phyloP scores from a whole-genome alignment of 148 eudicot genomes.

The Pouteria glomerata region DNA sequence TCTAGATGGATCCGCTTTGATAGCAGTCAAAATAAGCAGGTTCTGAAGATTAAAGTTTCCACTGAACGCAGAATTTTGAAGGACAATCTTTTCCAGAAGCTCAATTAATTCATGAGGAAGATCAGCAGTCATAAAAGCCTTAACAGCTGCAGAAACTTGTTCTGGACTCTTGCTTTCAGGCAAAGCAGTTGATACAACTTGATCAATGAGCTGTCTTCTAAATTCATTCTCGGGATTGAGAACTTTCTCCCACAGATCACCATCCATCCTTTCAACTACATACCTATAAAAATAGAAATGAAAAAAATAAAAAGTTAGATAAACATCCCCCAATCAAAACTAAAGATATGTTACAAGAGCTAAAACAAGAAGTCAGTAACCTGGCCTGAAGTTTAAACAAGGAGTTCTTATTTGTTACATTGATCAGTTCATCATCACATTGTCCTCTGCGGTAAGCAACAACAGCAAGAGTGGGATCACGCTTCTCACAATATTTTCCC shows the following conservation, averaged over 20 bases:
- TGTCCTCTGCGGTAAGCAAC: constrained; percentile 95
- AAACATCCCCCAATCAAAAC: not conserved
- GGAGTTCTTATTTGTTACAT: constrained; percentile 87
- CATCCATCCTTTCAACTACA: constrained; percentile 97
- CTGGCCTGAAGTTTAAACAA: constrained; percentile 84
- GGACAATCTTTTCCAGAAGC: constrained; percentile 93
- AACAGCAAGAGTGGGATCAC: constrained; percentile 98
- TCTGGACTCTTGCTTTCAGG: constrained; percentile 99
- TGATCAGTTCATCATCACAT: constrained; percentile 93
- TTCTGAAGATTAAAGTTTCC: constrained; percentile 93
- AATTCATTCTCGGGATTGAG: constrained; percentile 86
- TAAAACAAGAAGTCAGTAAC: constrained; percentile 24
- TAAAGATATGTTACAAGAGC: not conserved
- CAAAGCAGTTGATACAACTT: constrained; percentile 96
- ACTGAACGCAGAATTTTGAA: constrained; percentile 96
- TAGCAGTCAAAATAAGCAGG: constrained; percentile 89
- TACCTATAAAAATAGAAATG: constrained; percentile 35
- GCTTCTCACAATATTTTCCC: constrained; percentile 96
- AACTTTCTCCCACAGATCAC: constrained; percentile 88
- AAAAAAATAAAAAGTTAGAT: no score
- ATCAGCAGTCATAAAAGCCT: constrained; percentile 98
- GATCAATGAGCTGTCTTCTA: constrained; percentile 91
- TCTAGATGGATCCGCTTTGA: constrained; percentile 90
- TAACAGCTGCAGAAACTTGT: constrained; percentile 99
- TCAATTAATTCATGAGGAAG: constrained; percentile 97